Conservation (phyloP, 2,329 filamentous ascomycete genomes). For the Arthrobotrys sphaeroides region DNA sequence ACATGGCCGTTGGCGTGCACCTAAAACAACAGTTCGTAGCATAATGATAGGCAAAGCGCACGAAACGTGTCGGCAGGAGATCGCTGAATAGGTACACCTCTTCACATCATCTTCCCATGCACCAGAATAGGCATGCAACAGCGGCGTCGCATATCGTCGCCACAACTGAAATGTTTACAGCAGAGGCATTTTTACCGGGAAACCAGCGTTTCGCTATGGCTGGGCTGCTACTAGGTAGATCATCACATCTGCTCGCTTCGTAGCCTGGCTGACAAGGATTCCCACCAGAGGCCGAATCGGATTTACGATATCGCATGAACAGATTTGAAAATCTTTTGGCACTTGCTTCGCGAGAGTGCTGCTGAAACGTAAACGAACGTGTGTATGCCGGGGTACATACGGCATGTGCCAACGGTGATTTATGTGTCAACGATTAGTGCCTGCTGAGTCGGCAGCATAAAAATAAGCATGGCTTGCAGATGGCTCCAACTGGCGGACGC, state of each 20-base stretch:
- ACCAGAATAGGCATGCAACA: constrained; percentile 41
- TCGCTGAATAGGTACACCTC: constrained; percentile 2
- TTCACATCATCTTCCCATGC: constrained; percentile 11
- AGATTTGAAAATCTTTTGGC: constrained; percentile 34
- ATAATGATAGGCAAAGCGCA: constrained; percentile 1
- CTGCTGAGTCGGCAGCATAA: constrained; percentile 2
- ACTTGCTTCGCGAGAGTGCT: neutral
- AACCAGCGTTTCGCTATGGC: constrained; percentile 20
- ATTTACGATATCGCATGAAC: constrained; percentile 29
- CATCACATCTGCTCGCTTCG: constrained; percentile 31
- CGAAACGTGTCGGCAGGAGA: constrained; percentile 10
- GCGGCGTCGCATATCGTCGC: constrained; percentile 28
- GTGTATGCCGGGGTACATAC: neutral
- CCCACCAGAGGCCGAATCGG: neutral
- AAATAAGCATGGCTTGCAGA: constrained; percentile 50
- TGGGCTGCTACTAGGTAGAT: constrained; percentile 27
- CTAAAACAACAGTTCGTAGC: neutral
- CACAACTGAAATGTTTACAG: neutral
- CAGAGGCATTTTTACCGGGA: constrained; percentile 20
- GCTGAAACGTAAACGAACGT: constrained; percentile 25
- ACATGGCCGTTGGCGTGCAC: neutral
- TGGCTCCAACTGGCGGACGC: neutral
- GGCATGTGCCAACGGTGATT: constrained; percentile 26
- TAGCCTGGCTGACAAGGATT: constrained; percentile 2
- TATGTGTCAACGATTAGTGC: constrained; percentile 32